A percentile compares a stretch with the other conserved stretches of the same genome.
Conservation (phyloP, 495 filamentous ascomycete species). For the Penicillium chermesinum region DNA sequence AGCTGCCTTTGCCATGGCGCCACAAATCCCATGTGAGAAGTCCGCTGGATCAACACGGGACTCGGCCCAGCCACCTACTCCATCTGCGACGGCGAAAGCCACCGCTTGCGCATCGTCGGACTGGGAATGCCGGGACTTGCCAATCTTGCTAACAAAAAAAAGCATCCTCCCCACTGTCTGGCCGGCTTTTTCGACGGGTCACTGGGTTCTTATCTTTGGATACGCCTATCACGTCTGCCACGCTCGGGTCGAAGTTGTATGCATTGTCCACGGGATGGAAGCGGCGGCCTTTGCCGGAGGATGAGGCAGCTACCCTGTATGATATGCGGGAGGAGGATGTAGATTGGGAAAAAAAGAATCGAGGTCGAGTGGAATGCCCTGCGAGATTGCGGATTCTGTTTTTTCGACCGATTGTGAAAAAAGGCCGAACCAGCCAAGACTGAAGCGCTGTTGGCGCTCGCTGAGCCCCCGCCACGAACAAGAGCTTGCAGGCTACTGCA, state of each 20-base stretch:
- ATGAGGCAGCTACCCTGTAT: slow-evolving; percentile 51
- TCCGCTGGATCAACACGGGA: slow-evolving; percentile 88
- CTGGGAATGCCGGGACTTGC: slow-evolving; percentile 26
- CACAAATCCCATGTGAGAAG: slow-evolving; percentile 92
- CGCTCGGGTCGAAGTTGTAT: slow-evolving; percentile 70
- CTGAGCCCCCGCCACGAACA: slow-evolving; percentile 17
- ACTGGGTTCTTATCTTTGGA: slow-evolving; percentile 30
- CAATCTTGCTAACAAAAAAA: slow-evolving; percentile 83
- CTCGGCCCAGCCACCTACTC: slow-evolving; percentile 91
- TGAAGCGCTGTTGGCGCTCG: slow-evolving; percentile 3
- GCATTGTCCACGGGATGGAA: slow-evolving; percentile 66
- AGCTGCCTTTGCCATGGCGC: slow-evolving; percentile 77
- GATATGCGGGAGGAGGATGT: slow-evolving; percentile 29
- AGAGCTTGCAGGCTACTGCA: slow-evolving; percentile 32
- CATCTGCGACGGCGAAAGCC: slow-evolving; percentile 87
- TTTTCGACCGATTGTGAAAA: slow-evolving; percentile 1
- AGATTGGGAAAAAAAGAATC: slow-evolving; percentile 4
- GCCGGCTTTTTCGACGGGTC: slow-evolving; percentile 42
- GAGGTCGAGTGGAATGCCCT: slow-evolving; percentile 30
- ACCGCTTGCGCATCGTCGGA: slow-evolving; percentile 41
- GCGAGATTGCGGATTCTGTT: slow-evolving; percentile 5
- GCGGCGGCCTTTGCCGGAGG: slow-evolving; percentile 69
- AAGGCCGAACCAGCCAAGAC: slow-evolving; percentile 4
- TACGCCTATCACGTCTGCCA: slow-evolving; percentile 46
- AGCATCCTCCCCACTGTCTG: slow-evolving; percentile 86